Evolutionary conservation across 371 early-diverging fungal species (phyloP).

Genomic region (Circinella umbellata): DNA sequence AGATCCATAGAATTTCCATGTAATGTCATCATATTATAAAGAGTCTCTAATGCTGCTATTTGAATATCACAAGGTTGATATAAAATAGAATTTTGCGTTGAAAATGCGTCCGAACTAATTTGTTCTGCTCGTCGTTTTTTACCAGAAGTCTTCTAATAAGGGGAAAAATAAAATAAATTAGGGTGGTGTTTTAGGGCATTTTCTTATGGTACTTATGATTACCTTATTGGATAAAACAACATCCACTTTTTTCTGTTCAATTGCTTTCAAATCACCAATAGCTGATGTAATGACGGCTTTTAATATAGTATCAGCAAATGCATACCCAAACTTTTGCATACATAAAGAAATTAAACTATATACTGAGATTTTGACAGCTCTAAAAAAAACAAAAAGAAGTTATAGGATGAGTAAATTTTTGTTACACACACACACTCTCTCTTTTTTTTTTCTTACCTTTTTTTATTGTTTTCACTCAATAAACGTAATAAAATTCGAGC

Average conservation of each 20-base stretch:
- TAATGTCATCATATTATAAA: constrained; percentile 23
- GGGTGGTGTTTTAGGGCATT: no score
- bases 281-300: constrained; percentile 33
- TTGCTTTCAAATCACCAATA: constrained; percentile 4
- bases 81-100: constrained; percentile 11
- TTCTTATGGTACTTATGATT: no score
- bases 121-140: constrained; percentile 13
- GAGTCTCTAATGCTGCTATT: constrained; percentile 29
- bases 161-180: no score
- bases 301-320: constrained; percentile 40
- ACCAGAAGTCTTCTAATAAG: constrained; percentile 1
- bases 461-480: constrained; percentile 43
- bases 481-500: constrained; percentile 44
- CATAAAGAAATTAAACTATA: constrained; percentile 49
- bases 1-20: constrained; percentile 44
- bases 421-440: neutral
- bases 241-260: constrained; percentile 7
- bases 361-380: constrained; percentile 38
- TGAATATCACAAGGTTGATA: constrained; percentile 33
- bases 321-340: constrained; percentile 48
- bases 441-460: constrained; percentile 26
- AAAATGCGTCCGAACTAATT: neutral
- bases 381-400: constrained; percentile 11
- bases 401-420: neutral
- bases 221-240: constrained; percentile 2